Percentiles rank a stretch among this genome's conserved stretches.
Evolutionary conservation across 129 eudicot species (phyloP).

Genomic region (Flaveria brownii): DNA sequence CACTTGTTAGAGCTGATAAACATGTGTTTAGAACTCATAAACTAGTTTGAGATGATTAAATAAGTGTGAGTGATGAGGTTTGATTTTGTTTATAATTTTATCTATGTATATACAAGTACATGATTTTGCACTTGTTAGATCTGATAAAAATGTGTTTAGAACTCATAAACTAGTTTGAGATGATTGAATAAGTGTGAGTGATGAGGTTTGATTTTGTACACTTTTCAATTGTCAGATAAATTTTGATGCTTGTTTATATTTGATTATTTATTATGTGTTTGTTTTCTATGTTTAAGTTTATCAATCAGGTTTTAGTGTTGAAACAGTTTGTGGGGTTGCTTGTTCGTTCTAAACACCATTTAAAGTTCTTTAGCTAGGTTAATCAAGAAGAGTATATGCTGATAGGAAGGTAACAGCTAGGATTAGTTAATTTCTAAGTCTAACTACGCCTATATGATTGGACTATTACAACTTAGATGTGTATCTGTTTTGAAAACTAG

Average conservation of each 20-base stretch:
- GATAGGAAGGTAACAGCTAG: not conserved
- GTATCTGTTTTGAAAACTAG: not conserved
- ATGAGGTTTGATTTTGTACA: not conserved
- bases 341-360: not conserved
- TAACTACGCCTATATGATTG: constrained; percentile 3
- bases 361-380: not conserved
- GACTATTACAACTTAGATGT: not conserved
- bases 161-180: constrained; percentile 3
- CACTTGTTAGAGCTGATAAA: constrained; percentile 17
- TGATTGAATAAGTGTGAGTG: not conserved
- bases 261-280: constrained; percentile 16
- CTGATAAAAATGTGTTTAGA: constrained; percentile 8
- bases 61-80: not conserved
- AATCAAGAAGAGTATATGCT: not conserved
- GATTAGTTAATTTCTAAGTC: constrained; percentile 13
- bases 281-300: constrained; percentile 16
- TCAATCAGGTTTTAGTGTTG: constrained; percentile 1
- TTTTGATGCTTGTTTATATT: not conserved
- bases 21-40: constrained; percentile 8
- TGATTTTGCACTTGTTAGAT: constrained; percentile 10
- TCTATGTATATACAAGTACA: constrained; percentile 9
- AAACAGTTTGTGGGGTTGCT: constrained; percentile 1
- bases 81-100: not conserved
- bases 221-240: not conserved
- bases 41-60: constrained; percentile 7